Evolutionary conservation across 2,329 filamentous ascomycete genomes (phyloP).

Genomic region (Pseudopyrenochaeta lycopersici): DNA sequence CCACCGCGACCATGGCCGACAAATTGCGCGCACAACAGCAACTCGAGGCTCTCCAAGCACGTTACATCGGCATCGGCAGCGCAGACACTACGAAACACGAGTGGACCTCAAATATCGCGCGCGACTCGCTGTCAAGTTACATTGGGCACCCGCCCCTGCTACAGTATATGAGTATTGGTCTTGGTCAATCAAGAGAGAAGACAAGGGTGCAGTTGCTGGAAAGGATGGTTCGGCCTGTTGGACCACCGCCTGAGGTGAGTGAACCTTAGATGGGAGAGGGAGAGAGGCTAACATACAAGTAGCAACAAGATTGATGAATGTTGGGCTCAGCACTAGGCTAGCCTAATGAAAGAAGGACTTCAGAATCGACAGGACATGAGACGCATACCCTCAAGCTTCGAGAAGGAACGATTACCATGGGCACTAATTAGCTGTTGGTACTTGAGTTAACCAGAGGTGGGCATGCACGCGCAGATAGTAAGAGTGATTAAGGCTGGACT

Average conservation of each 20-base stretch:
- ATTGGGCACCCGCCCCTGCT: constrained; percentile 89
- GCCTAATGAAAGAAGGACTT: background rate
- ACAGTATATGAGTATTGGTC: constrained; percentile 86
- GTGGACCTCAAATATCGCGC: constrained; percentile 94
- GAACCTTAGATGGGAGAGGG: background rate
- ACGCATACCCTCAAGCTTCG: background rate
- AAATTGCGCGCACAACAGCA: constrained; percentile 98
- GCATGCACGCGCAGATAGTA: background rate
- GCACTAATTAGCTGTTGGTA: background rate
- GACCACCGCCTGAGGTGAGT: constrained; percentile 69
- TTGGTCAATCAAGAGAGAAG: constrained; percentile 85
- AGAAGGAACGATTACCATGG: background rate
- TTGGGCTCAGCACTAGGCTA: background rate
- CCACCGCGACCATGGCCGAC: constrained; percentile 71
- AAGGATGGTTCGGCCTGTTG: constrained; percentile 72
- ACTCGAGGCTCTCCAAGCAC: constrained; percentile 94
- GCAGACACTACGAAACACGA: constrained; percentile 98
- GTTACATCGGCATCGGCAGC: constrained; percentile 94
- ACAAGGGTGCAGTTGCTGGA: constrained; percentile 83
- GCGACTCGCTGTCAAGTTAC: constrained; percentile 89
- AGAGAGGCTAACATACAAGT: constrained; percentile 7
- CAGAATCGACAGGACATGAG: background rate
- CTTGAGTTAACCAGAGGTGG: background rate
- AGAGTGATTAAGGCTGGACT: background rate
- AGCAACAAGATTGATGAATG: constrained; percentile 33